These are phyloP conservation scores for Coniochaeta sp. DNA, from an alignment of 2,329 filamentous ascomycete species.

Conservation along the genomic window DNA sequence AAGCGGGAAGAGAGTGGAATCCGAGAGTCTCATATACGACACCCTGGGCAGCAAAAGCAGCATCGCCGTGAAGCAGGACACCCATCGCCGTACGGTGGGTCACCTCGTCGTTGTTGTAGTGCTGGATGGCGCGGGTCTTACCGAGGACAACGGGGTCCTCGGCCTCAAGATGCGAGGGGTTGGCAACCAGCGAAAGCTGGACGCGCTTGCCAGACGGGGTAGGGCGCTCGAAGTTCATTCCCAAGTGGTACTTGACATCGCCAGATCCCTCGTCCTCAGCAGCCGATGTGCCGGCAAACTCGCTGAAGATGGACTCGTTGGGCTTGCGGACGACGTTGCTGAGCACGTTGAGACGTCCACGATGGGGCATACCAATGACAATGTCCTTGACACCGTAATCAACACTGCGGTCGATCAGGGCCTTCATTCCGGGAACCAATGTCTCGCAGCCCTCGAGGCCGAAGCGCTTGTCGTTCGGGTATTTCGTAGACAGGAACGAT, in stretches of 20 bases:
- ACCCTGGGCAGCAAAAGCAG: conserved; percentile 92
- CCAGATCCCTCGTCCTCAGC: conserved; percentile 93
- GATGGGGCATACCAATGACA: conserved; percentile 98
- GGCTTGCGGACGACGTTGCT: conserved; percentile 98
- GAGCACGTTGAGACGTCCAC: conserved; percentile 94
- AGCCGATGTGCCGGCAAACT: conserved; percentile 84
- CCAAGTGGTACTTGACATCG: conserved; percentile 98
- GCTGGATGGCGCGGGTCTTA: conserved; percentile 95
- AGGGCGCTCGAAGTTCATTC: conserved; percentile 99
- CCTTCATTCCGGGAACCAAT: conserved; percentile 98
- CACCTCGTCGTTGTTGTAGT: conserved; percentile 97
- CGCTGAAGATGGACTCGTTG: conserved; percentile 99
- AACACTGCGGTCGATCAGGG: conserved; percentile 93
- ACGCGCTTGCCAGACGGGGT: conserved; percentile 98
- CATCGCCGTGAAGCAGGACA: conserved; percentile 92
- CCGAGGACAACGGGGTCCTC: conserved; percentile 97
- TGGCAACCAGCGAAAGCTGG: conserved; percentile 96
- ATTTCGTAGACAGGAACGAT: conserved; percentile 90
- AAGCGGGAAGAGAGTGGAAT: conserved; percentile 90
- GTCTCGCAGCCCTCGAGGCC: conserved; percentile 96
- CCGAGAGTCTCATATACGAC: conserved; percentile 98
- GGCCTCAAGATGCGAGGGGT: conserved; percentile 95
- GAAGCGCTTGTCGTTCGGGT: conserved; percentile 99
- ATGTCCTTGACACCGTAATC: conserved; percentile 99
- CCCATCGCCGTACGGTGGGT: conserved; percentile 87